Conservation (phyloP, 2,329 filamentous ascomycete species). For the Colletotrichum costaricense region DNA sequence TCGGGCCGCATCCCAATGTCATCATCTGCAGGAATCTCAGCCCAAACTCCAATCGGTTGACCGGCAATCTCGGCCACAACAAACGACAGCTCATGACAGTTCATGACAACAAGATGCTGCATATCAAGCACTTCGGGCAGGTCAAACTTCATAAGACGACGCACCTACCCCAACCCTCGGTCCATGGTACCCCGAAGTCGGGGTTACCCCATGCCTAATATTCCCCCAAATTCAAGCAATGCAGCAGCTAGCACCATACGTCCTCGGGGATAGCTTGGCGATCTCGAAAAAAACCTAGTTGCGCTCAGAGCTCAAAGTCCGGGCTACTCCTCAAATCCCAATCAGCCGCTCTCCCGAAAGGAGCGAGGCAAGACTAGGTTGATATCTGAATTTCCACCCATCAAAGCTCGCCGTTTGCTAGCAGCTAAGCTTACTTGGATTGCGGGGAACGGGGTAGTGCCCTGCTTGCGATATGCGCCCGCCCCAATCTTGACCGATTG, state of each 20-base stretch:
- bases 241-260: background rate
- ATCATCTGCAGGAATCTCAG: background rate
- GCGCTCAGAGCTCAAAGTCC: background rate
- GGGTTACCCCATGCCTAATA: background rate
- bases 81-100: background rate
- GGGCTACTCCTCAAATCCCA: background rate
- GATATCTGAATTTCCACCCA: slow-evolving; percentile 18
- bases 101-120: background rate
- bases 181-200: slow-evolving; percentile 16
- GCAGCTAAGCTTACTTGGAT: background rate
- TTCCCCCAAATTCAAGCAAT: background rate
- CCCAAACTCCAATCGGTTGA: background rate
- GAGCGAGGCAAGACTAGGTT: background rate
- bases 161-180: slow-evolving; percentile 8
- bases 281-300: slow-evolving; percentile 10
- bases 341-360: slow-evolving; percentile 19
- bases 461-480: slow-evolving; percentile 8
- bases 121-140: background rate
- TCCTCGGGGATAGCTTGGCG: slow-evolving; percentile 13
- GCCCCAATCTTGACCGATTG: background rate
- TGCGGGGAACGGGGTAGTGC: slow-evolving; percentile 15
- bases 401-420: slow-evolving; percentile 10
- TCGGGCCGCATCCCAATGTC: background rate
- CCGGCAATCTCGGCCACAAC: background rate
- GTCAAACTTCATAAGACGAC: background rate